These are phyloP conservation scores for Caulochytrium protostelioides DNA, from an alignment of 371 early-diverging fungal species.

Conservation along the genomic window DNA sequence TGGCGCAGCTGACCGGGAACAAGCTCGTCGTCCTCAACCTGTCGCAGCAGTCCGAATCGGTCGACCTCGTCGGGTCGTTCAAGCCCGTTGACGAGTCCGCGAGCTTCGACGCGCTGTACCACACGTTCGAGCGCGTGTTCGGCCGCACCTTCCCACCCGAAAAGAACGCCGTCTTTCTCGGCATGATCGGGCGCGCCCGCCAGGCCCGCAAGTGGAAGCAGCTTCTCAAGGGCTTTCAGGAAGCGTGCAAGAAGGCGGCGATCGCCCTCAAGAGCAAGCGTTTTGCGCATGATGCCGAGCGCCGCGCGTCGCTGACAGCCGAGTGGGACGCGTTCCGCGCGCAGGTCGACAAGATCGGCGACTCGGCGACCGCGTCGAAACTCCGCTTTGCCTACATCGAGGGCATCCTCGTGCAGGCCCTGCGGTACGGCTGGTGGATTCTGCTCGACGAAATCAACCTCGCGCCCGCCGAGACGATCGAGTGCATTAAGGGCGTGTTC, in stretches of 20 bases:
- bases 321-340: conserved; percentile 40
- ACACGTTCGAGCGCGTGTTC: conserved; percentile 67
- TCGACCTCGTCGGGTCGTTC: conserved; percentile 94
- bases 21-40: conserved; percentile 83
- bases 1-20: conserved; percentile 57
- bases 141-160: conserved; percentile 63
- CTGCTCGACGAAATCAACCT: conserved; percentile 98
- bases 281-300: neutral
- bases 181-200: conserved; percentile 45
- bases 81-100: conserved; percentile 79
- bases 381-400: conserved; percentile 86
- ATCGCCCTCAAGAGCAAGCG: conserved; percentile 8
- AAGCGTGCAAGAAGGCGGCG: conserved; percentile 53
- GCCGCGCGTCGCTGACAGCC: neutral
- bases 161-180: conserved; percentile 64
- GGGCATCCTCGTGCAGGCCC: conserved; percentile 77
- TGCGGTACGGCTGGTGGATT: conserved; percentile 86
- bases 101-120: conserved; percentile 56
- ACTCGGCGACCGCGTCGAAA: no score
- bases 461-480: conserved; percentile 83
- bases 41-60: conserved; percentile 92
- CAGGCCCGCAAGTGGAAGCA: conserved; percentile 55
- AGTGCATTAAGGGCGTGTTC: conserved; percentile 70
- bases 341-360: conserved; percentile 46
- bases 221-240: conserved; percentile 43